A percentile compares a stretch with the other conserved stretches of the same genome.
These are phyloP conservation scores for Catunica adiposa DNA, from an alignment of 2,329 filamentous ascomycete genomes.

Conservation along the genomic window DNA sequence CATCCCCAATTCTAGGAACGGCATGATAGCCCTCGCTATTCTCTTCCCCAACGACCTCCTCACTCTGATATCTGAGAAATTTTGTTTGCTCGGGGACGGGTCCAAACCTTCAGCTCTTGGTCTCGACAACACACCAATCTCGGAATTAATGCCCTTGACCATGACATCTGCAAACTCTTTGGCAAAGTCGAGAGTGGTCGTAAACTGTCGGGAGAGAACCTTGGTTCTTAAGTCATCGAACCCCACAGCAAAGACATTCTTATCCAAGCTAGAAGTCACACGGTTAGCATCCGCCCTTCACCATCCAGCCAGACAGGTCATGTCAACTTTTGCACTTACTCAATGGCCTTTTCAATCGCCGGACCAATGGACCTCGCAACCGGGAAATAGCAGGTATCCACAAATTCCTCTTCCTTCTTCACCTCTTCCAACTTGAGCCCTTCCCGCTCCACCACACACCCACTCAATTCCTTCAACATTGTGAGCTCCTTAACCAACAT, in stretches of 20 bases:
- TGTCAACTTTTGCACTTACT: conserved; percentile 45
- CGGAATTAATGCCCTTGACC: conserved; percentile 32
- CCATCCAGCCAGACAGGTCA: too few species aligned
- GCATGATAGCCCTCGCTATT: conserved; percentile 70
- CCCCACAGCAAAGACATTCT: conserved; percentile 39
- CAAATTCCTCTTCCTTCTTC: conserved; percentile 58
- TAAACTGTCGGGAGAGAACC: conserved; percentile 41
- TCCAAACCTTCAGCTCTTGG: conserved; percentile 23
- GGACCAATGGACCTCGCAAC: conserved; percentile 60
- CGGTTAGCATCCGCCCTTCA: conserved; percentile 9
- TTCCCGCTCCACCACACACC: conserved; percentile 60
- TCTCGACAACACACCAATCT: conserved; percentile 20
- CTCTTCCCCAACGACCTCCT: conserved; percentile 74
- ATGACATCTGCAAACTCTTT: conserved; percentile 40
- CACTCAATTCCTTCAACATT: conserved; percentile 53
- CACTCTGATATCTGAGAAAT: conserved; percentile 56
- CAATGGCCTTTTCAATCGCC: conserved; percentile 62
- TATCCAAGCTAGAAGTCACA: conserved; percentile 39
- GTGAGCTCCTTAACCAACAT: conserved; percentile 60
- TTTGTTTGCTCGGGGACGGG: conserved; percentile 35
- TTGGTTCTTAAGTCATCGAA: conserved; percentile 33
- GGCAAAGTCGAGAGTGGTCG: conserved; percentile 39
- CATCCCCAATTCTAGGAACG: conserved; percentile 57
- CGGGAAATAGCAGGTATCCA: conserved; percentile 86
- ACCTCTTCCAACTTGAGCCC: conserved; percentile 59